Evolutionary conservation across 768 basidiomycete genomes (phyloP).

Genomic region (Hysterangium stoloniferum): DNA sequence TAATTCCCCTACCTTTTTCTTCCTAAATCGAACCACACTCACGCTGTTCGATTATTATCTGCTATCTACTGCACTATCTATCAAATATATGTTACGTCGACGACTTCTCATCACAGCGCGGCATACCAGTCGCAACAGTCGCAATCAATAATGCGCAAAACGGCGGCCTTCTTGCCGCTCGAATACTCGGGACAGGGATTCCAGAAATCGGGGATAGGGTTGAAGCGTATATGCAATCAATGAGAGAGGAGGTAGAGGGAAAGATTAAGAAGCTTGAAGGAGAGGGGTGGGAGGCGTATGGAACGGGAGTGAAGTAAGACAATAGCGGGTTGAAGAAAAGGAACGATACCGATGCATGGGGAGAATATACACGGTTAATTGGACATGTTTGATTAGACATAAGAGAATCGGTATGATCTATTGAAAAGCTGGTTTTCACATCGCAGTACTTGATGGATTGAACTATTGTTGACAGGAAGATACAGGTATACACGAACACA

Average conservation of each 20-base stretch:
- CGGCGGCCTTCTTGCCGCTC: conserved; percentile 83
- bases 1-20: neutral
- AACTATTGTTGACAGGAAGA: too few relatives aligned
- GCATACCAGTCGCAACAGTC: conserved; percentile 94
- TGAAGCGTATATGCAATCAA: conserved; percentile 59
- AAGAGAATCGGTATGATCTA: too few relatives aligned
- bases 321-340: too few relatives aligned
- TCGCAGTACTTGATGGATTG: too few relatives aligned
- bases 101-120: conserved; percentile 49
- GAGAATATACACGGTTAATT: too few relatives aligned
- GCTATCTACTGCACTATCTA: conserved; percentile 3
- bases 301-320: too few relatives aligned
- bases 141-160: conserved; percentile 95
- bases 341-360: too few relatives aligned
- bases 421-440: too few relatives aligned
- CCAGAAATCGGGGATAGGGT: conserved; percentile 59
- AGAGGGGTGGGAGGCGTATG: conserved; percentile 83
- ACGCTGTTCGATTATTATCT: too few relatives aligned
- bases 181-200: conserved; percentile 75
- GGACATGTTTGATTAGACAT: too few relatives aligned
- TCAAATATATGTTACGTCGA: conserved; percentile 5
- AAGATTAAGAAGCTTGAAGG: conserved; percentile 73
- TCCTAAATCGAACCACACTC: too few relatives aligned
- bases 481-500: too few relatives aligned
- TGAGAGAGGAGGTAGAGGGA: conserved; percentile 68